Evolutionary conservation across 2,329 filamentous ascomycete genomes (phyloP), one percentile per base, ranked within the genome.

Genomic region (Hymenoscyphus fraxineus): DNA sequence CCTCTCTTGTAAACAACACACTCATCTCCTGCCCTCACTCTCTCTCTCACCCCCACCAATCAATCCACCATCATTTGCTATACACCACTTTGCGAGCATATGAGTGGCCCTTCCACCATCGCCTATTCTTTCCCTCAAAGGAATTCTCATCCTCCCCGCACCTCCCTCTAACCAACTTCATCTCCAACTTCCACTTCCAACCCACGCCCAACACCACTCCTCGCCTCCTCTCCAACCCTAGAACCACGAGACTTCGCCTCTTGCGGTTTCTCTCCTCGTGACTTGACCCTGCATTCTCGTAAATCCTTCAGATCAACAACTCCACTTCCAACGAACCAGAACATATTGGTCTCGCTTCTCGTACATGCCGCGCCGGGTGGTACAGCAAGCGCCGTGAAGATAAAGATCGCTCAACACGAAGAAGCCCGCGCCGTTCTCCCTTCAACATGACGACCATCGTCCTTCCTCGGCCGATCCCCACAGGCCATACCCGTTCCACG

Each of bases 401-500:
- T 27, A 40, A 61, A 47, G 19, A 58, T 41, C 40, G 27, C 41
- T 56, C 57, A 22, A 9, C 59, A 27, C 9, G 40, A 41, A 41
- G 16, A 31, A 31, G 51, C 13, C 38, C 12, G 13, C 51, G 32
- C 16, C 41, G 32, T 27, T 27, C 19, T 16, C 19, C 32, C 41
- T 39, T 41, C 57, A 60, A 63, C 47, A 76, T 76, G 74, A 71
- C 74, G 57, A 75, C 74, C 44, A 73, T 76, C 64, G 73, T 74
- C 61, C 70, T 76, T 22, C 72, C 74, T 12, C 65, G 74, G 31
- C 73, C 72, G 9, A 68, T 74, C 9, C 64, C 70, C 39, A 31
- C 71, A 13, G 66, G 65, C 1, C 71, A 72, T 51, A 68, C 70
- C 22, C 80, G 80, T 39, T 78, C 82, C 3, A 77, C 80, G 9